These are phyloP conservation scores for Ensete ventricosum DNA, from an alignment of 176 grass and related monocot species.

Conservation along the genomic window DNA sequence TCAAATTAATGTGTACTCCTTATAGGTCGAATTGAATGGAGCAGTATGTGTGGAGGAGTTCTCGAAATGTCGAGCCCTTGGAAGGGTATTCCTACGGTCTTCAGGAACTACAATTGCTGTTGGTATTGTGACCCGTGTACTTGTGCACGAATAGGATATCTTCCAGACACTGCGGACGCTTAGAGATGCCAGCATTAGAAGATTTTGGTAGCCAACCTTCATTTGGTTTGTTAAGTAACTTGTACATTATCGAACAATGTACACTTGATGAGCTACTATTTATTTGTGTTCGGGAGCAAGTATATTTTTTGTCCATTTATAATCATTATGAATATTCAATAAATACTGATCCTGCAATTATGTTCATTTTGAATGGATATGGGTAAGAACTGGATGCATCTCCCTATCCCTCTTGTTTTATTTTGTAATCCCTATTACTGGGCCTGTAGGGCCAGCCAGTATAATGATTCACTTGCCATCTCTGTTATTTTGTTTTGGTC, in stretches of 20 bases:
- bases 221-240: background rate
- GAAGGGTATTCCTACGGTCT: slow-evolving; percentile 66
- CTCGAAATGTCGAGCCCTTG: slow-evolving; percentile 65
- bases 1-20: background rate
- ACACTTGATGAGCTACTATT: no score
- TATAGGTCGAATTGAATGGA: slow-evolving; percentile 47
- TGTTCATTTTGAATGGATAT: no score
- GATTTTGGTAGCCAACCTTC: background rate
- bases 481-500: no score
- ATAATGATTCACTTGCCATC: no score
- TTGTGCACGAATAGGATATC: slow-evolving; percentile 7
- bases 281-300: no score
- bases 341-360: no score
- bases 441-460: no score
- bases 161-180: background rate
- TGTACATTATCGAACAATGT: background rate
- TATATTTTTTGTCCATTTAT: no score
- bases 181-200: background rate
- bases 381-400: no score
- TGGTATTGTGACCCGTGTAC: slow-evolving; percentile 48
- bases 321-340: no score
- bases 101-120: slow-evolving; percentile 71
- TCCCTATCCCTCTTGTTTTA: no score
- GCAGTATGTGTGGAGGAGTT: slow-evolving; percentile 76
- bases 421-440: no score